These are phyloP conservation scores for Paraphaeosphaeria sporulosa DNA, from an alignment of 2,329 filamentous ascomycete species.

Conservation along the genomic window DNA sequence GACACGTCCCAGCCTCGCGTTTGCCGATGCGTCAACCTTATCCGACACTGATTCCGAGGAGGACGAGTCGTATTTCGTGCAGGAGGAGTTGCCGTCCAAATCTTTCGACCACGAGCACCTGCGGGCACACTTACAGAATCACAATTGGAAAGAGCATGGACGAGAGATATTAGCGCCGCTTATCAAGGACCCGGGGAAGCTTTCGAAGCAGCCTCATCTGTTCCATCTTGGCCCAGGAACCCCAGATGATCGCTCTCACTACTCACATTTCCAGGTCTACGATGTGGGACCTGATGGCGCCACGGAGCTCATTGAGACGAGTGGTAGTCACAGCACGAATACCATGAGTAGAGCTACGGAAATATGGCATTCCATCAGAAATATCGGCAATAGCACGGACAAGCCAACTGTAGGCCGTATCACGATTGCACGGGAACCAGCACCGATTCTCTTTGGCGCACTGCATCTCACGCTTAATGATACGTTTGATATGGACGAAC, in stretches of 20 bases:
- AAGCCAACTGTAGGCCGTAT: constrained; percentile 63
- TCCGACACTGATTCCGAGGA: constrained; percentile 47
- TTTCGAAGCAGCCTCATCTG: constrained; percentile 54
- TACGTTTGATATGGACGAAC: constrained; percentile 69
- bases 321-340: constrained; percentile 42
- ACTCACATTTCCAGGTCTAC: constrained; percentile 65
- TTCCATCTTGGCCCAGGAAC: constrained; percentile 52
- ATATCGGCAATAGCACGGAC: constrained; percentile 48
- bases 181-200: constrained; percentile 52
- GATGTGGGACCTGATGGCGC: constrained; percentile 60
- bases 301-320: constrained; percentile 48
- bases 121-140: constrained; percentile 53
- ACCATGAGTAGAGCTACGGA: constrained; percentile 43
- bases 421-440: constrained; percentile 67
- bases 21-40: constrained; percentile 44
- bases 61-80: constrained; percentile 47
- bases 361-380: constrained; percentile 40
- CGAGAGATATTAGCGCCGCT: constrained; percentile 52
- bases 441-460: constrained; percentile 66
- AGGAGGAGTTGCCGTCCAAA: constrained; percentile 49
- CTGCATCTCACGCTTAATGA: constrained; percentile 65
- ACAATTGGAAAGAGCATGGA: constrained; percentile 53
- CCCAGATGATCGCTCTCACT: constrained; percentile 52
- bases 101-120: constrained; percentile 55
- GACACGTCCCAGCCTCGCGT: constrained; percentile 31